Base-by-base conservation (phyloP, 805 yeast genomes). In the Saccharomycopsis fermentans region DNA sequence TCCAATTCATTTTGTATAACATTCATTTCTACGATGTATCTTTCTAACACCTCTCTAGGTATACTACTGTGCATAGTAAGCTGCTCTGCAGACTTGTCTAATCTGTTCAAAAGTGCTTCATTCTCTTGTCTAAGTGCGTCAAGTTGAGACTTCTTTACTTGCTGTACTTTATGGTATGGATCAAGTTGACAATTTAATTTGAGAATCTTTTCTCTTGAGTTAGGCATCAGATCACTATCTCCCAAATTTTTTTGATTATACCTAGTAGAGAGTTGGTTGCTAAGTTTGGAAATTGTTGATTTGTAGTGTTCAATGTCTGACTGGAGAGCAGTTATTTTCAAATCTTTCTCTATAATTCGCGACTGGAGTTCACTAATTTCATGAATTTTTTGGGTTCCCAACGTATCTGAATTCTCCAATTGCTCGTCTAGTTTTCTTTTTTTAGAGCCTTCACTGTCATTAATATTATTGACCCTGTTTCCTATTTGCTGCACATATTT, bases 11-110 rank as follows among this genome's bases (percentile, higher is more conserved):
- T 64, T 62, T 82, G 81, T 9, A 80, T 65, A 29, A 73, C 70
- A 34, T 73, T 69, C 58, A 78, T 74, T 58, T 87, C 91, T 43
- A 77, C 66, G 55, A 78, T 78, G 35, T 83, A 72, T 21, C 90
- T 71, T 24, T 86, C 87, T 63, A 86, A 82, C 0, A 86, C 79
- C 0, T 87, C 72, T 62, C 72, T 75, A 0, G 94, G 95, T 0
- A 87, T 71, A 40, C 24, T 48, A 53, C 2, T 4, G 14, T 27
- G 2, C 3, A 8, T 32, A 6, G n/a, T 52, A n/a, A 6, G 24
- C 19, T 19, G 27, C 6, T 17, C 9, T 27, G 17, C 75, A 1
- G 59, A 59, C 8, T 52, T 61, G 16, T 64, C 61, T 2, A 64
- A 62, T 19, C 58, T 52, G n/a, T 3, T 19, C 34, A 52, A 29